These are phyloP conservation scores for Pyrenochaeta sp. DNA, from an alignment of 2,329 filamentous ascomycete genomes.

Conservation along the genomic window DNA sequence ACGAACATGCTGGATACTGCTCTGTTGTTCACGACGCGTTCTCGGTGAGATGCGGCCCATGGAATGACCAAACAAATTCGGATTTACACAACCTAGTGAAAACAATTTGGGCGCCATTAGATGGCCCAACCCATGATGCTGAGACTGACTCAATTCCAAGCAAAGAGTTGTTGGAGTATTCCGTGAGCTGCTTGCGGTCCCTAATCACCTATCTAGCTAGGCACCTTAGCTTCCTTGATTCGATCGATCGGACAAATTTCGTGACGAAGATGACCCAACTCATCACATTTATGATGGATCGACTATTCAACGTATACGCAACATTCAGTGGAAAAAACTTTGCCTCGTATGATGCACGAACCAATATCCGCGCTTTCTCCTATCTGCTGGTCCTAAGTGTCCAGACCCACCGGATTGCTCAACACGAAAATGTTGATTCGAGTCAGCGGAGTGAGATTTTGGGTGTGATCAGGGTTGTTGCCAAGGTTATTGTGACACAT, in stretches of 20 bases:
- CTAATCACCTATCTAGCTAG: constrained; percentile 60
- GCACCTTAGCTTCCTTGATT: constrained; percentile 62
- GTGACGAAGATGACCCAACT: constrained; percentile 53
- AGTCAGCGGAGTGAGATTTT: constrained; percentile 26
- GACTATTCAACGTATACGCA: constrained; percentile 23
- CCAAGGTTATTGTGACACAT: constrained; percentile 48
- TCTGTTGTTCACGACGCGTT: constrained; percentile 47
- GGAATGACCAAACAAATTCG: constrained; percentile 64
- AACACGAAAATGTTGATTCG: constrained; percentile 30
- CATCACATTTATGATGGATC: constrained; percentile 45
- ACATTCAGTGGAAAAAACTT: neutral
- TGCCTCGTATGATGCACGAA: neutral
- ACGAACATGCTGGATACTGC: constrained; percentile 51
- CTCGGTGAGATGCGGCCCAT: constrained; percentile 59
- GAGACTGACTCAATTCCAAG: neutral
- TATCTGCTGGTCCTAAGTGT: constrained; percentile 38
- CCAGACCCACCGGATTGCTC: constrained; percentile 44
- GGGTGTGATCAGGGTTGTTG: constrained; percentile 43
- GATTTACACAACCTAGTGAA: constrained; percentile 28
- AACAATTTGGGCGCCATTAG: constrained; percentile 10
- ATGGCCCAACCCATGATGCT: neutral
- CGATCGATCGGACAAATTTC: constrained; percentile 61
- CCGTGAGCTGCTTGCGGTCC: constrained; percentile 51
- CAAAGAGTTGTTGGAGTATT: constrained; percentile 8
- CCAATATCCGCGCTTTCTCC: constrained; percentile 29